phyloP scores from a whole-genome alignment of 768 basidiomycete species.

The Suillus placidus region DNA sequence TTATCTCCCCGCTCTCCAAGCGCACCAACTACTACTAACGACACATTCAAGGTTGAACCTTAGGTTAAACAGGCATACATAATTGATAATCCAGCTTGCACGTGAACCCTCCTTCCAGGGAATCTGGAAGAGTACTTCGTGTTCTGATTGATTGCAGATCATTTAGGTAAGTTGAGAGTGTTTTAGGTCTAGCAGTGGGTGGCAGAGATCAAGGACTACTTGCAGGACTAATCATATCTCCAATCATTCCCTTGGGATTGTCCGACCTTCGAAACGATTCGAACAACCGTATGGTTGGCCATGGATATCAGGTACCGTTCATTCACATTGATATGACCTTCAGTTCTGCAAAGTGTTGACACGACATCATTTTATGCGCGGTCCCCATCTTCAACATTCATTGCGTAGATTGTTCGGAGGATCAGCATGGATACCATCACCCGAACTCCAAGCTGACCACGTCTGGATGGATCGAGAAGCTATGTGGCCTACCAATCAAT shows the following conservation, averaged over 20 bases:
- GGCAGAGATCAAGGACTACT: not conserved
- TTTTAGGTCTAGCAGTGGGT: not conserved
- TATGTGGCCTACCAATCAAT: not conserved
- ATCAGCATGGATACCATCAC: not conserved
- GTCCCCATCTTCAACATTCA: not conserved
- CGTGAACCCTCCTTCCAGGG: not conserved
- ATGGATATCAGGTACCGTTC: not conserved
- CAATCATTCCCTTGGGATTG: not conserved
- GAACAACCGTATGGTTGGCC: not conserved
- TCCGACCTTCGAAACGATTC: not conserved
- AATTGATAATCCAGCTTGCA: not conserved
- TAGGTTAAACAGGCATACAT: not conserved
- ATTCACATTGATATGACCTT: not conserved
- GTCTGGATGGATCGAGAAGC: not conserved
- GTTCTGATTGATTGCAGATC: slow-evolving; percentile 3
- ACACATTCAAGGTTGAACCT: not conserved
- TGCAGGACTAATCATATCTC: not conserved
- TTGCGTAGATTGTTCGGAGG: not conserved
- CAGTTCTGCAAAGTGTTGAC: not conserved
- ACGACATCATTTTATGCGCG: not conserved
- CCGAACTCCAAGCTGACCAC: not conserved
- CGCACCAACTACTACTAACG: not conserved
- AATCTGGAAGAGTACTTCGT: not conserved
- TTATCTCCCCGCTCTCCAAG: not conserved
- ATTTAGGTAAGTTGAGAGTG: not conserved